These are phyloP conservation scores for Teunomyces stri DNA, from an alignment of 805 yeast species.

Conservation along the genomic window DNA sequence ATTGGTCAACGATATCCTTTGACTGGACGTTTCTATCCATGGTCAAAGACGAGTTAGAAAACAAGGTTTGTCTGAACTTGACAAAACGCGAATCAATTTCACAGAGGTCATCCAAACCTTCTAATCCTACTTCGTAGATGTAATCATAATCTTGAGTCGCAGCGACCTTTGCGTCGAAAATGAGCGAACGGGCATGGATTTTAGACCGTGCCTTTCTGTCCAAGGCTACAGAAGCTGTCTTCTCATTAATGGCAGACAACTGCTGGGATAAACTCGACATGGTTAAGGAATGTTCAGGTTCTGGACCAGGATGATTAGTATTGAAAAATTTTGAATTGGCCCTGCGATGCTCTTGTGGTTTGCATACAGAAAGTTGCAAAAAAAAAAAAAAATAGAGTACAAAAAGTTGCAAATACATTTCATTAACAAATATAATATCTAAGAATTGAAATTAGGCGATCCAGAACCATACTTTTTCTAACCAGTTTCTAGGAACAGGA, in stretches of 20 bases:
- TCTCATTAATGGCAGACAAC: constrained; percentile 64
- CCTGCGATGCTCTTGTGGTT: constrained; percentile 3
- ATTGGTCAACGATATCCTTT: constrained; percentile 68
- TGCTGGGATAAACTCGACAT: constrained; percentile 76
- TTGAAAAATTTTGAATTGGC: constrained; percentile 2
- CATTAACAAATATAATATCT: not conserved
- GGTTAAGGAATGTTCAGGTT: not conserved
- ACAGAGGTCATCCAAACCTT: constrained; percentile 72
- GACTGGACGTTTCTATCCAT: constrained; percentile 83
- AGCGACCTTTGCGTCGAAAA: constrained; percentile 83
- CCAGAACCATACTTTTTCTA: constrained; percentile 51
- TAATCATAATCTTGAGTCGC: constrained; percentile 92
- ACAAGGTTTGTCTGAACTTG: constrained; percentile 67
- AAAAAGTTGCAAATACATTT: not conserved
- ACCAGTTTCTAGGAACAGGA: constrained; percentile 37
- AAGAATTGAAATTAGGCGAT: constrained; percentile 29
- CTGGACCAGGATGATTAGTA: not conserved
- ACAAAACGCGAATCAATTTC: constrained; percentile 72
- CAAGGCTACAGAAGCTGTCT: constrained; percentile 67
- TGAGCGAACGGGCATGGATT: constrained; percentile 82
- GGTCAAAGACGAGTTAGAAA: constrained; percentile 75
- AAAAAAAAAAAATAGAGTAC: not conserved
- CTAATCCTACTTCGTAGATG: constrained; percentile 66
- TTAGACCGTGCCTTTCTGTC: constrained; percentile 86
- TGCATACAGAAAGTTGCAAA: not conserved